phyloP scores from a whole-genome alignment of 2,329 filamentous ascomycete species.

The Trichoderma brevicompactum region DNA sequence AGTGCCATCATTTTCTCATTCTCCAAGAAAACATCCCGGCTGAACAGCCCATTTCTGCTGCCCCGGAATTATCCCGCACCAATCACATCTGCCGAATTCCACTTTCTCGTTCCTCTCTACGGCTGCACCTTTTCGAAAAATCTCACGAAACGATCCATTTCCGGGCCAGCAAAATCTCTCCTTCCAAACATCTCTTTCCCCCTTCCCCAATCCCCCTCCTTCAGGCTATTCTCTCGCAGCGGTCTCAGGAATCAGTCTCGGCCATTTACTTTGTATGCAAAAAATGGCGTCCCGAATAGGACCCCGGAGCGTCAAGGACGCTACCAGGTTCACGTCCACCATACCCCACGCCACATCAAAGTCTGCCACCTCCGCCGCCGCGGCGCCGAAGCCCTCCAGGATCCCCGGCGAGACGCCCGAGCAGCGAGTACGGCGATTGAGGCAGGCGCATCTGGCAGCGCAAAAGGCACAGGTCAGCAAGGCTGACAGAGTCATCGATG shows the following conservation, averaged over 20 bases:
- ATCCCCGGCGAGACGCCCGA: conserved; percentile 64
- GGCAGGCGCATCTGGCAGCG: conserved; percentile 69
- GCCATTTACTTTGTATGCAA: background rate
- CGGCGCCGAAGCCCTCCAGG: conserved; percentile 37
- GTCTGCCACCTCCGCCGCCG: conserved; percentile 43
- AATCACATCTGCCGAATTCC: conserved; percentile 42
- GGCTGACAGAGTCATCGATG: conserved; percentile 55
- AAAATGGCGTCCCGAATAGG: conserved; percentile 50
- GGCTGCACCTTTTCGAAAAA: conserved; percentile 40
- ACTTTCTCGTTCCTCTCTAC: conserved; percentile 30
- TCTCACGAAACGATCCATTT: conserved; percentile 40
- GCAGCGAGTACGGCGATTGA: conserved; percentile 69
- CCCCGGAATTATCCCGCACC: conserved; percentile 44
- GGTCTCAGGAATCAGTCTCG: too few species aligned
- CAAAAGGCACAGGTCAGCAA: conserved; percentile 61
- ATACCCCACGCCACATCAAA: conserved; percentile 69
- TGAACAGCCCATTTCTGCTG: conserved; percentile 35
- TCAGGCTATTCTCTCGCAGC: too few species aligned
- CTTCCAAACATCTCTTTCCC: conserved; percentile 4
- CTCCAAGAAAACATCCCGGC: background rate
- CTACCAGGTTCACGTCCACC: conserved; percentile 68
- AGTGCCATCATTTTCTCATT: conserved; percentile 1
- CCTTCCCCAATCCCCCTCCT: background rate
- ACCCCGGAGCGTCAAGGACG: conserved; percentile 74
- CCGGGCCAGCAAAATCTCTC: conserved; percentile 25